Conservation (phyloP, 345 rosid species). For the Eucalyptus urophylla region DNA sequence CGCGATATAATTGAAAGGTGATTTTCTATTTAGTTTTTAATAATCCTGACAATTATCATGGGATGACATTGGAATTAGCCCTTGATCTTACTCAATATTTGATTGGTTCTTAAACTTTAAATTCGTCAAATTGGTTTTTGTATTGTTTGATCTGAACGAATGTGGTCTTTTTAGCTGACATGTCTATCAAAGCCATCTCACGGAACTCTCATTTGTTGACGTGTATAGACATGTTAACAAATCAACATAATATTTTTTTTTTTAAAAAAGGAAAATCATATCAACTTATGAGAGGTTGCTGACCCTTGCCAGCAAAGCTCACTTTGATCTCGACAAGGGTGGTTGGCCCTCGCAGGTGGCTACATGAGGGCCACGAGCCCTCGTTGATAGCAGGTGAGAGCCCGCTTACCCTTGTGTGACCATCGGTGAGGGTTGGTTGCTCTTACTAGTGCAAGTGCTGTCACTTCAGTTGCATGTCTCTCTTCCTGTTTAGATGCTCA, state of each 20-base stretch:
- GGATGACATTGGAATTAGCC: background rate
- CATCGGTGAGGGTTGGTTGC: background rate
- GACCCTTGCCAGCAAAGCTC: background rate
- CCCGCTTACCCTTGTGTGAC: background rate
- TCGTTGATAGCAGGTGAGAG: background rate
- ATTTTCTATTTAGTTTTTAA: background rate
- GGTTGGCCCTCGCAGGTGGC: background rate
- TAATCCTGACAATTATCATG: background rate
- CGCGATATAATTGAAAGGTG: background rate
- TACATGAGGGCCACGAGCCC: background rate
- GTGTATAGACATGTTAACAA: background rate
- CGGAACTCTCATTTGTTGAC: background rate
- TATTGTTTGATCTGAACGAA: background rate
- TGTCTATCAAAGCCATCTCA: background rate
- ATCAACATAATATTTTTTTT: background rate
- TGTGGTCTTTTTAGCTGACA: background rate
- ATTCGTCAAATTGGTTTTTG: background rate
- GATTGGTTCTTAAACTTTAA: background rate
- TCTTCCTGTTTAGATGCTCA: background rate
- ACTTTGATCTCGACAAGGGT: background rate
- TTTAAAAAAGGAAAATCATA: background rate
- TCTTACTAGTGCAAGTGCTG: rapidly evolving
- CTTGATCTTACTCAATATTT: background rate
- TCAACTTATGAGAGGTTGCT: background rate
- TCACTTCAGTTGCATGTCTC: background rate